Percentiles rank a stretch among this genome's conserved stretches.
These are phyloP conservation scores for Podospora sp. DNA, from an alignment of 495 filamentous ascomycete genomes.

Conservation along the genomic window DNA sequence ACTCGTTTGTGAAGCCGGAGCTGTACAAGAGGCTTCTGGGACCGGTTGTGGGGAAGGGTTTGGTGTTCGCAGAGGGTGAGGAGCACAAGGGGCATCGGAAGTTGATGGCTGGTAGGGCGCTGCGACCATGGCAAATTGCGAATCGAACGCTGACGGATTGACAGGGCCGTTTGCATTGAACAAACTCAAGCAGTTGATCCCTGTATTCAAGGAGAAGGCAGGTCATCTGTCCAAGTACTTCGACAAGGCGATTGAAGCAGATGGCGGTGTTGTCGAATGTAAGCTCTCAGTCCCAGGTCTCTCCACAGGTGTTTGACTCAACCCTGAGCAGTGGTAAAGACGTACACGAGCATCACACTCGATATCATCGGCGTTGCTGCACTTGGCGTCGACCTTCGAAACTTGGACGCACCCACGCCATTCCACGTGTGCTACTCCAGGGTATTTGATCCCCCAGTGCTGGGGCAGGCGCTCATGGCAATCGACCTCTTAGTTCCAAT, in stretches of 20 bases:
- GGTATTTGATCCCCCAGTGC: slow-evolving; percentile 28
- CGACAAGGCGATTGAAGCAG: background rate
- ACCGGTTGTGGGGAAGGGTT: background rate
- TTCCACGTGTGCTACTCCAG: slow-evolving; percentile 26
- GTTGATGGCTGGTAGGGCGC: background rate
- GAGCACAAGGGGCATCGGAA: slow-evolving; percentile 12
- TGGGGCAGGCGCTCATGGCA: slow-evolving; percentile 31
- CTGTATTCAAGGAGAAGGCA: slow-evolving; percentile 4
- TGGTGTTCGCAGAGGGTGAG: slow-evolving; percentile 14
- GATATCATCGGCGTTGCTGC: slow-evolving; percentile 72
- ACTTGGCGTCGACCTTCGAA: slow-evolving; percentile 67
- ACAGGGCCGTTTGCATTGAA: background rate
- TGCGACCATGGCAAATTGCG: background rate
- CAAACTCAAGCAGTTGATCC: slow-evolving; percentile 7
- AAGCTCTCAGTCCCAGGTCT: background rate
- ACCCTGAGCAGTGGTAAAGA: background rate
- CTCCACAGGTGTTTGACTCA: background rate
- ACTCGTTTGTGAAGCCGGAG: slow-evolving; percentile 15
- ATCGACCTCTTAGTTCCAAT: slow-evolving; percentile 31
- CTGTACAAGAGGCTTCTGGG: background rate
- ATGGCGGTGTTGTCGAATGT: slow-evolving; percentile 2
- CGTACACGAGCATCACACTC: slow-evolving; percentile 49
- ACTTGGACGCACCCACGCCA: slow-evolving; percentile 37
- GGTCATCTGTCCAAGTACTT: background rate
- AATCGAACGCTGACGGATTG: too few species aligned